Conservation (phyloP, 2,329 filamentous ascomycete species). For the Microdochium trichocladiopsis region DNA sequence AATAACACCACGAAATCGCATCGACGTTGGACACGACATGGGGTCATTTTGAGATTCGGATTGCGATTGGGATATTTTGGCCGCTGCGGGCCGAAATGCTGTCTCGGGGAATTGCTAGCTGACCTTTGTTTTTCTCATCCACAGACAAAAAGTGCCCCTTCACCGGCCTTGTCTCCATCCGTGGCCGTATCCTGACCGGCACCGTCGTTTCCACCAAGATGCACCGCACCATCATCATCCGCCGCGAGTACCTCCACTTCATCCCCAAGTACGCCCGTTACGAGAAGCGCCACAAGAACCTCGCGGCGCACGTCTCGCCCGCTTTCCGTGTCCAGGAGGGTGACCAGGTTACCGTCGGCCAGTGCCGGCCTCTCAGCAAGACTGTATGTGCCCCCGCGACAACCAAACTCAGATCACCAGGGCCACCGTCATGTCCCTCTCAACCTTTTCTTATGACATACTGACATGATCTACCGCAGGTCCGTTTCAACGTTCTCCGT, state of each 20-base stretch:
- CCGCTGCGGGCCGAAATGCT: not conserved
- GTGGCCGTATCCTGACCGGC: conserved; percentile 98
- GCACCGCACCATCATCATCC: conserved; percentile 99
- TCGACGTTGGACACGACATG: too few relatives aligned
- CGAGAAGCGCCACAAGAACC: conserved; percentile 99
- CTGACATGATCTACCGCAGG: conserved; percentile 39
- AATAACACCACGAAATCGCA: too few relatives aligned
- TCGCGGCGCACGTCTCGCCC: conserved; percentile 96
- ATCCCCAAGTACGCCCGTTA: conserved; percentile 99
- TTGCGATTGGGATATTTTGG: not conserved
- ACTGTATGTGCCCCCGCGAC: conserved; percentile 64
- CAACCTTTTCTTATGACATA: too few relatives aligned
- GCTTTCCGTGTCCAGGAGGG: conserved; percentile 99
- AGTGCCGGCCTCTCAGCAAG: conserved; percentile 99
- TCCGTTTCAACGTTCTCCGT: conserved; percentile 99
- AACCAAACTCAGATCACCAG: not conserved
- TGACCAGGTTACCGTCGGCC: conserved; percentile 98
- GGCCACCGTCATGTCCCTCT: too few relatives aligned
- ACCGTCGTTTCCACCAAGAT: conserved; percentile 99
- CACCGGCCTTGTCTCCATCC: conserved; percentile 98
- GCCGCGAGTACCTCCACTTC: conserved; percentile 99
- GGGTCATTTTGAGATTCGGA: not conserved
- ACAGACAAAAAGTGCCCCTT: conserved; percentile 99
- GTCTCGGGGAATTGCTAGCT: not conserved
- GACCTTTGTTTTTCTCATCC: conserved; percentile 1